Percentiles rank a stretch among this genome's conserved stretches.
Conservation (phyloP, 305 asterid genomes). For the Salvia sclarea region DNA sequence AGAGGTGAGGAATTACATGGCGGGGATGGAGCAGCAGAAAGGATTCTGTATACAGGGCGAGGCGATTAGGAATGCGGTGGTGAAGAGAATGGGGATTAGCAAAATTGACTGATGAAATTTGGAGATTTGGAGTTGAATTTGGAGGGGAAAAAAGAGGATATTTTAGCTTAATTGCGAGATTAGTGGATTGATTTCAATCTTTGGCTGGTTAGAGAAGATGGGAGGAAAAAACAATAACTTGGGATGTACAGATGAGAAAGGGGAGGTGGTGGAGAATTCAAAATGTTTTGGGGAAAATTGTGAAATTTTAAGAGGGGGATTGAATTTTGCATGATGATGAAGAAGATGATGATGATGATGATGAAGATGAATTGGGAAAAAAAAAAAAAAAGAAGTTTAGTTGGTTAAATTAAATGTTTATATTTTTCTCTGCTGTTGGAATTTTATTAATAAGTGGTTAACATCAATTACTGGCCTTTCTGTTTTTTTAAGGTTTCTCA, state of each 20-base stretch:
- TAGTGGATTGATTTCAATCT: conserved; percentile 33
- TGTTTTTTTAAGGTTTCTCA: not conserved
- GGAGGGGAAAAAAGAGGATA: not conserved
- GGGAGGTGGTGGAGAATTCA: conserved; percentile 17
- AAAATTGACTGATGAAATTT: conserved; percentile 52
- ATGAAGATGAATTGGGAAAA: conserved; percentile 12
- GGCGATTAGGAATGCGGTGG: conserved; percentile 50
- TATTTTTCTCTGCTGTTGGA: not conserved
- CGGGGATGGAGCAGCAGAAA: conserved; percentile 39
- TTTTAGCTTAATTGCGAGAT: conserved; percentile 19
- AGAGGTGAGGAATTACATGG: conserved; percentile 74
- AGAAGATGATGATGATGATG: too few species aligned
- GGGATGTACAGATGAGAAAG: conserved; percentile 31
- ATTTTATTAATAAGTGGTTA: not conserved
- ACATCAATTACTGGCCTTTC: not conserved
- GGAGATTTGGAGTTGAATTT: too few species aligned
- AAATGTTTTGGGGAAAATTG: conserved; percentile 6
- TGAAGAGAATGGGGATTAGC: conserved; percentile 54
- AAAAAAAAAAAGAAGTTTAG: not conserved
- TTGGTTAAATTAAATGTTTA: conserved; percentile 9
- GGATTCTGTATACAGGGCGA: conserved; percentile 43
- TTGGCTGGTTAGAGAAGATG: not conserved
- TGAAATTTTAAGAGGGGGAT: not conserved
- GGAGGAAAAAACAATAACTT: conserved; percentile 22
- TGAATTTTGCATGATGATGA: conserved; percentile 26